Conservation (phyloP, 371 early-diverging fungal species). For the Fennellomyces sp. region DNA sequence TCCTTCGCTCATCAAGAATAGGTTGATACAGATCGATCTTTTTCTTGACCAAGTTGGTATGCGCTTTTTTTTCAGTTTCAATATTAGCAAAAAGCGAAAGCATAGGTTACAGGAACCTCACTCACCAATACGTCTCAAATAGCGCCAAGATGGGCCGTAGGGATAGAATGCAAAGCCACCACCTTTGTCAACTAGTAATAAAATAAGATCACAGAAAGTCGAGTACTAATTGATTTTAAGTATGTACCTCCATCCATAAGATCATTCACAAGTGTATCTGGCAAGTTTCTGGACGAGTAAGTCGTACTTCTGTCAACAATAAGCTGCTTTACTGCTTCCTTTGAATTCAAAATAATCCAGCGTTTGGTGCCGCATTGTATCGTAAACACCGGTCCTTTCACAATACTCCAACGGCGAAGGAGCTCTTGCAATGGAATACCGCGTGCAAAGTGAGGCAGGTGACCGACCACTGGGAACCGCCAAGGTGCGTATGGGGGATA, state of each 20-base stretch:
- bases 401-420: slow-evolving; percentile 39
- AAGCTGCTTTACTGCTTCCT: slow-evolving; percentile 34
- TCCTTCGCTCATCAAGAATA: slow-evolving; percentile 33
- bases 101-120: too few relatives aligned
- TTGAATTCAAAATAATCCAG: slow-evolving; percentile 47
- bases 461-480: slow-evolving; percentile 42
- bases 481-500: slow-evolving; percentile 44
- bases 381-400: slow-evolving; percentile 43
- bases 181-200: slow-evolving; percentile 33
- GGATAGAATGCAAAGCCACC: slow-evolving; percentile 52
- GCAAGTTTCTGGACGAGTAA: slow-evolving; percentile 49
- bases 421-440: slow-evolving; percentile 33
- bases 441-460: slow-evolving; percentile 26
- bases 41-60: slow-evolving; percentile 32
- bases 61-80: slow-evolving; percentile 37
- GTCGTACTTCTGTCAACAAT: slow-evolving; percentile 40
- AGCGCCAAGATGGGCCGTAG: slow-evolving; percentile 45
- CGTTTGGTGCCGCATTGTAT: slow-evolving; percentile 38
- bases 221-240: background rate
- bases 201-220: background rate
- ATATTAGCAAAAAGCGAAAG: too few relatives aligned
- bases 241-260: slow-evolving; percentile 41
- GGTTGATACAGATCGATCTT: slow-evolving; percentile 44
- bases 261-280: slow-evolving; percentile 34
- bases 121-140: slow-evolving; percentile 45